Conservation (phyloP, 345 rosid species). For the Leavenworthia alabamica region DNA sequence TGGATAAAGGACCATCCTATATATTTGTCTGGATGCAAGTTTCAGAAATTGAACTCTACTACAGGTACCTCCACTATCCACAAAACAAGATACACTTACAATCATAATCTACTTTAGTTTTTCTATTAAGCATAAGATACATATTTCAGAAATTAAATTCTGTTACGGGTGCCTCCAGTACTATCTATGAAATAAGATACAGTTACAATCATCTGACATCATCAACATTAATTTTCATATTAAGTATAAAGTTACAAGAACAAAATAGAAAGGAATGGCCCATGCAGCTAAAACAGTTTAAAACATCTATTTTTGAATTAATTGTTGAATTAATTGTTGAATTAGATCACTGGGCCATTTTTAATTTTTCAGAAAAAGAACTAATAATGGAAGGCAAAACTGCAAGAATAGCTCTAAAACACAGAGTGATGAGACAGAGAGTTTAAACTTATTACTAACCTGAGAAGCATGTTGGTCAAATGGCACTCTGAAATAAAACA, state of each 20-base stretch:
- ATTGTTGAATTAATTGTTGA: neutral
- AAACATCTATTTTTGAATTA: conserved; percentile 3
- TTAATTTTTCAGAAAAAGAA: conserved; percentile 11
- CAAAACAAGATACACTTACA: conserved; percentile 1
- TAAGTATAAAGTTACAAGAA: neutral
- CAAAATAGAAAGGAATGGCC: conserved; percentile 1
- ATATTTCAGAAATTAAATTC: neutral
- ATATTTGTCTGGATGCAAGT: neutral
- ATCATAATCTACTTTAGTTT: neutral
- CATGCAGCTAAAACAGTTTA: conserved; percentile 3
- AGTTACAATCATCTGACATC: conserved; percentile 9
- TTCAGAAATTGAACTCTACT: neutral
- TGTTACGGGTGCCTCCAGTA: neutral
- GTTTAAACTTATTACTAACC: conserved; percentile 36
- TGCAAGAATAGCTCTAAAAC: conserved; percentile 2
- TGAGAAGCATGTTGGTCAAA: conserved; percentile 56
- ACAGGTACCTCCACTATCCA: neutral
- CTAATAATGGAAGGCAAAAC: neutral
- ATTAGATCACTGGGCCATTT: conserved; percentile 3
- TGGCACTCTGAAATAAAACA: conserved; percentile 48
- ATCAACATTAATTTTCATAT: neutral
- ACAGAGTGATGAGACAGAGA: neutral
- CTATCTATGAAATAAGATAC: neutral
- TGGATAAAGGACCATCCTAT: neutral
- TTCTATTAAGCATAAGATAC: neutral